phyloP scores from a whole-genome alignment of 2,329 filamentous ascomycete species.

The Penicillium sp. region DNA sequence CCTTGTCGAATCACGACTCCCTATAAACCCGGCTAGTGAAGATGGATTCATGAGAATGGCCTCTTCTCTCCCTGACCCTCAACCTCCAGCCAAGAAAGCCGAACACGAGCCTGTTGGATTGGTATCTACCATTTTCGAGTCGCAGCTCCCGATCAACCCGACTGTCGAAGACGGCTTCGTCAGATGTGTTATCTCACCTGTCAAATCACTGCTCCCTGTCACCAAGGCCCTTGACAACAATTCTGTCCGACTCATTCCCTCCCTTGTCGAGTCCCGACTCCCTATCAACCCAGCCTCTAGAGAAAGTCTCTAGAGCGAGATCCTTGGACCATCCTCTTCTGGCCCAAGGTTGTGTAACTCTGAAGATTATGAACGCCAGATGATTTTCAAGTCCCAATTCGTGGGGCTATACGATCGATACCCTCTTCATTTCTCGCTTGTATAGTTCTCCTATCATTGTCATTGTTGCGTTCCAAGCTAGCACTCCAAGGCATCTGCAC shows the following conservation, averaged over 20 bases:
- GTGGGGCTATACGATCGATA: conserved; percentile 28
- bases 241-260: not conserved
- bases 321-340: conserved; percentile 4
- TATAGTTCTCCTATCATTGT: conserved; percentile 22
- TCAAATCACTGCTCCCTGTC: not conserved
- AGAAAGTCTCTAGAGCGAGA: conserved; percentile 14
- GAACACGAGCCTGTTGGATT: not conserved
- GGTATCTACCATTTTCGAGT: conserved; percentile 8
- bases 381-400: conserved; percentile 17
- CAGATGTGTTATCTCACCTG: not conserved
- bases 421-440: conserved; percentile 30
- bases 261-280: conserved; percentile 19
- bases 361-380: conserved; percentile 5
- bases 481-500: conserved; percentile 20
- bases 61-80: not conserved
- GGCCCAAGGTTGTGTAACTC: not conserved
- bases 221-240: not conserved
- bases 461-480: conserved; percentile 22
- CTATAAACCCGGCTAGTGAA: conserved; percentile 8
- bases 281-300: conserved; percentile 33
- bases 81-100: not conserved
- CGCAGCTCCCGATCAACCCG: conserved; percentile 11
- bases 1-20: conserved; percentile 14
- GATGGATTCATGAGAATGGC: not conserved
- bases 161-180: not conserved